A percentile compares a stretch with the other conserved stretches of the same genome.
These are phyloP conservation scores for Citrus sp. DNA, from an alignment of 345 rosid genomes.

Conservation along the genomic window DNA sequence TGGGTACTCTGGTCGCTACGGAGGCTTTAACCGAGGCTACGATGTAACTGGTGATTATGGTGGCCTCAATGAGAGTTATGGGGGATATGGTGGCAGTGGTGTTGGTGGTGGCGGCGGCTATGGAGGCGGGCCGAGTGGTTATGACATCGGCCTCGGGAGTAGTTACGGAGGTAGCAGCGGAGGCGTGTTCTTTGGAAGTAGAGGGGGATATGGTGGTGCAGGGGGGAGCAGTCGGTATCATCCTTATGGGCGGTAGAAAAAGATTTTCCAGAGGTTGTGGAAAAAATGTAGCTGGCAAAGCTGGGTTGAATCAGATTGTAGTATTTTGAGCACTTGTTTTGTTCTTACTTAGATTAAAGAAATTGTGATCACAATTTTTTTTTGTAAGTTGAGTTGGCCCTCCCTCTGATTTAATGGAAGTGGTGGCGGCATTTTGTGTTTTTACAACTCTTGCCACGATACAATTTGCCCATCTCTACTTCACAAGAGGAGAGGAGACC, in stretches of 20 bases:
- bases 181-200: slow-evolving; percentile 36
- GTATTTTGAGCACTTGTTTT: not conserved
- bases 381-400: not conserved
- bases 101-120: slow-evolving; percentile 41
- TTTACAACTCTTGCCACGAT: not conserved
- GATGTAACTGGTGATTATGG: slow-evolving; percentile 62
- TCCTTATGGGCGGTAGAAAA: slow-evolving; percentile 71
- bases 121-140: slow-evolving; percentile 28
- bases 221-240: slow-evolving; percentile 69
- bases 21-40: slow-evolving; percentile 63
- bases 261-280: not conserved
- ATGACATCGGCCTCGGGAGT: slow-evolving; percentile 34
- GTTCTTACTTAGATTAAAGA: not conserved
- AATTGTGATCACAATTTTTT: not conserved
- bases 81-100: slow-evolving; percentile 48
- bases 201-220: slow-evolving; percentile 60
- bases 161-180: slow-evolving; percentile 40
- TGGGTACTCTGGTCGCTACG: slow-evolving; percentile 77
- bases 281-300: slow-evolving; percentile 3
- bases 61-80: slow-evolving; percentile 53
- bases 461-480: not conserved
- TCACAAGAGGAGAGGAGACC: not conserved
- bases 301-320: slow-evolving; percentile 7
- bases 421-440: not conserved
- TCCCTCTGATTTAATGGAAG: not conserved